Base-by-base conservation (phyloP, 2,329 filamentous ascomycete genomes). In the Botrytis deweyae region DNA sequence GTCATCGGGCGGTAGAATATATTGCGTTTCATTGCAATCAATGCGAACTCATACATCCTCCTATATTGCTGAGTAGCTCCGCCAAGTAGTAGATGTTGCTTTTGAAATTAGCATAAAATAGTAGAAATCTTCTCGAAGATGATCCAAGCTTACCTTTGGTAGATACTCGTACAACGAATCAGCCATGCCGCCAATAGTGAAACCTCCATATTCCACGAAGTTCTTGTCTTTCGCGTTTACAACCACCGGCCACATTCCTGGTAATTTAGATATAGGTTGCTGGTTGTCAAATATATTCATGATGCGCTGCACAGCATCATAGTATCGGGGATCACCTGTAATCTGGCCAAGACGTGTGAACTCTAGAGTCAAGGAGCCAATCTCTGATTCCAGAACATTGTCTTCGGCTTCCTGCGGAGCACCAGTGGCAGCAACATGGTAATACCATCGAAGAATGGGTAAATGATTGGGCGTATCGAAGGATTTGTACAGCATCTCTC, bases 101-200 rank as follows among this genome's bases (percentile, higher is more conserved):
- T 42, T 46, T 29, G 20, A 16, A 33, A 20, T 73, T 59, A 73
- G 68, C 33, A 52, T 46, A 46, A 22, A n/a, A 1, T 29, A 8
- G 1, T 12, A 14, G 36, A n/a, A 22, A 49, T 38, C 0, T 33
- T 1, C 10, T 22, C 12, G 14, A 33, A 55, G 25, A 46, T 58
- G n/a, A 20, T 25, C 5, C 49, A 29, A 61, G 14, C 42, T 49
- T 9, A 77, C 72, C 67, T 93, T 83, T 0, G 87, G 85, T 75
- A 93, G 86, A 80, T 94, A 95, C 78, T 89, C 88, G 76, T 88
- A 89, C 1, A 87, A 80, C 22, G 88, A 89, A 78, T 89, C 88
- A 14, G 86, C 84, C 84, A 87, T 86, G 46, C 84, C 87, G 63
- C 87, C 87, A 16, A 88, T 82, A 0, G 85, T 85, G 74, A 88